phyloP scores from a whole-genome alignment of 495 filamentous ascomycete genomes.

The Emericellopsis terricola region DNA sequence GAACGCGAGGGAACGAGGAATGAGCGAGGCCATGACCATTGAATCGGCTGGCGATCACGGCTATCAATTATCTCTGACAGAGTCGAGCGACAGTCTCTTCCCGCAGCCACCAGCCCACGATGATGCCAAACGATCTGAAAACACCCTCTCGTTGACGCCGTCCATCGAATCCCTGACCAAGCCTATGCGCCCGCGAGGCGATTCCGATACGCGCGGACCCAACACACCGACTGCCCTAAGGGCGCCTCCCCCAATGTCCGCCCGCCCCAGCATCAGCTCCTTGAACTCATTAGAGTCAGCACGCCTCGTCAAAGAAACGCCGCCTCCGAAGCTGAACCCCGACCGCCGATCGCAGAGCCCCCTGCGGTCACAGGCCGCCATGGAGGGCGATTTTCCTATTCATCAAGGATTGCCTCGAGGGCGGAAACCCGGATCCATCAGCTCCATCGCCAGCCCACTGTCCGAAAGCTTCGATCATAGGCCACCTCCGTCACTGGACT shows the following conservation, averaged over 20 bases:
- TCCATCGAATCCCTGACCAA: background rate
- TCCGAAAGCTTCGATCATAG: background rate
- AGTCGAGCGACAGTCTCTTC: background rate
- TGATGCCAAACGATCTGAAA: background rate
- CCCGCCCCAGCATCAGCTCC: background rate
- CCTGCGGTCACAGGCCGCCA: background rate
- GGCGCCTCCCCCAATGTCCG: background rate
- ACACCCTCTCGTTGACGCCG: background rate
- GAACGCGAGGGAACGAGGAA: background rate
- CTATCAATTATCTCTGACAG: too few species aligned
- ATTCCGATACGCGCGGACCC: background rate
- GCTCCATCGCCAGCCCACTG: background rate
- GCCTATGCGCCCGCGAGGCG: background rate
- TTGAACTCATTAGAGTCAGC: background rate
- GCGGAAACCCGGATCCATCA: background rate
- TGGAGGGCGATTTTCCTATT: conserved; percentile 2
- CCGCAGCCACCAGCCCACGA: background rate
- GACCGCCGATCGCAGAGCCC: conserved; percentile 1
- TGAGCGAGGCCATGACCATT: background rate
- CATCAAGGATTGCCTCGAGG: conserved; percentile 1
- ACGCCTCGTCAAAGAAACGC: background rate
- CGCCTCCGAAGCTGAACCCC: background rate
- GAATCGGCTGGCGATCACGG: background rate
- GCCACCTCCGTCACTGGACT: background rate
- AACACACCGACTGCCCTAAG: background rate